Evolutionary conservation across 108 stramenopile genomes (phyloP), one percentile per base, ranked within the genome.

Genomic region (Nitzschia putrida): DNA sequence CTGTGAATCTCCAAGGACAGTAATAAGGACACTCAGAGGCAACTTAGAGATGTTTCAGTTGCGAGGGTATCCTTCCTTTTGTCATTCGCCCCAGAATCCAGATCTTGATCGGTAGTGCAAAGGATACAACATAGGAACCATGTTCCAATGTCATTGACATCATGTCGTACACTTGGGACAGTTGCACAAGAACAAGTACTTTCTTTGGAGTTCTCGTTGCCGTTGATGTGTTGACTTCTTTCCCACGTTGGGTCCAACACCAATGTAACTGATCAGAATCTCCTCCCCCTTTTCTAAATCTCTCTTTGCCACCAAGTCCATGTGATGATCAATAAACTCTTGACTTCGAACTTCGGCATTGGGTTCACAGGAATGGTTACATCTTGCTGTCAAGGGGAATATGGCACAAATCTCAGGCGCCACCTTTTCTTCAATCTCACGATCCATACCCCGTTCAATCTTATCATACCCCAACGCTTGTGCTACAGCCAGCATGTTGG

Each of bases 121-220:
- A n/a, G n/a, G n/a, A n/a, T n/a, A n/a, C n/a, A n/a, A n/a, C n/a
- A n/a, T n/a, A n/a, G 29, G 3, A 34, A 3, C 29, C 1, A 34
- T 1, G 29, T 34, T 34, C 29, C 29, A 34, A 34, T 34, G 29
- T 4, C 29, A 1, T 34, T 34, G 29, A 34, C 3, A 34, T 34
- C 4, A 34, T 34, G 29, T 4, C 18, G 13, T 64, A 42, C 81
- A 85, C 26, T 45, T 61, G 37, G 57, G 10, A 70, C 86, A 87
- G 2, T 76, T 44, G 55, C 86, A 87, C 18, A n/a, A n/a, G 61
- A 87, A 87, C 13, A 83, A 44, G 71, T 87, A 87, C 59, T 71
- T 73, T 20, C 77, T 66, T 40, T 42, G 22, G 43, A 87, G 55
- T 29, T 80, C 80, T 65, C 78, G 58, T 54, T 53, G 65, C n/a